phyloP scores from a whole-genome alignment of 169 alveolate genomes.

The Besnoitia besnoiti region DNA sequence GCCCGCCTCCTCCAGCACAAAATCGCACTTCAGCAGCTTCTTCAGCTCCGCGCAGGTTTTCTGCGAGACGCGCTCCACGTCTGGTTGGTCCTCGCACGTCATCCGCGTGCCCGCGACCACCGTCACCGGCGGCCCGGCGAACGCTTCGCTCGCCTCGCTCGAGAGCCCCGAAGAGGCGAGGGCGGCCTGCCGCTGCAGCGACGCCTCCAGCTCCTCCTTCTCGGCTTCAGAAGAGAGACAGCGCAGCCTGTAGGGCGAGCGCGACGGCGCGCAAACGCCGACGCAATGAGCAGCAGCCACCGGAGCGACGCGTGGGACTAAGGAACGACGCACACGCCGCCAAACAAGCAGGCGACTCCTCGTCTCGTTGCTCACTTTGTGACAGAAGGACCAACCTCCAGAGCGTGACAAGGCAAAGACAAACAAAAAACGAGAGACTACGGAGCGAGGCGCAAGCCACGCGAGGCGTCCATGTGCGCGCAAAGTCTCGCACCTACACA shows the following conservation, averaged over 20 bases:
- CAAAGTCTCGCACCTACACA: not conserved
- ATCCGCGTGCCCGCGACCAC: not conserved
- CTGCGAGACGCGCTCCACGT: conserved; percentile 66
- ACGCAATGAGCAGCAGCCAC: not conserved
- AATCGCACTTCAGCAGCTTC: conserved; percentile 65
- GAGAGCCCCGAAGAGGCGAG: not conserved
- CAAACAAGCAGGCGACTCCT: too few species aligned
- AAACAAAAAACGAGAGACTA: too few species aligned
- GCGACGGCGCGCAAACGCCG: not conserved
- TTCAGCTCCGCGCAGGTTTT: conserved; percentile 64
- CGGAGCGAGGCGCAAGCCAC: too few species aligned
- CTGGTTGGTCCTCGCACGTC: conserved; percentile 54
- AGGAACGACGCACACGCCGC: too few species aligned
- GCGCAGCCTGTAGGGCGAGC: not conserved
- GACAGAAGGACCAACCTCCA: too few species aligned
- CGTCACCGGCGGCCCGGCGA: not conserved
- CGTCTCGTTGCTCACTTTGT: too few species aligned
- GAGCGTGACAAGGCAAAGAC: too few species aligned
- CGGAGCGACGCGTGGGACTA: too few species aligned
- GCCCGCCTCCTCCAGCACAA: conserved; percentile 66
- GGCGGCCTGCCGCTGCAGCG: not conserved
- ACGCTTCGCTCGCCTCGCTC: not conserved
- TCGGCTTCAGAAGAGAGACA: not conserved
- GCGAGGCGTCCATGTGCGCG: not conserved
- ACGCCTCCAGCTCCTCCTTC: conserved; percentile 8